phyloP scores from a whole-genome alignment of 495 filamentous ascomycete species.

The Oidiodendron maius region DNA sequence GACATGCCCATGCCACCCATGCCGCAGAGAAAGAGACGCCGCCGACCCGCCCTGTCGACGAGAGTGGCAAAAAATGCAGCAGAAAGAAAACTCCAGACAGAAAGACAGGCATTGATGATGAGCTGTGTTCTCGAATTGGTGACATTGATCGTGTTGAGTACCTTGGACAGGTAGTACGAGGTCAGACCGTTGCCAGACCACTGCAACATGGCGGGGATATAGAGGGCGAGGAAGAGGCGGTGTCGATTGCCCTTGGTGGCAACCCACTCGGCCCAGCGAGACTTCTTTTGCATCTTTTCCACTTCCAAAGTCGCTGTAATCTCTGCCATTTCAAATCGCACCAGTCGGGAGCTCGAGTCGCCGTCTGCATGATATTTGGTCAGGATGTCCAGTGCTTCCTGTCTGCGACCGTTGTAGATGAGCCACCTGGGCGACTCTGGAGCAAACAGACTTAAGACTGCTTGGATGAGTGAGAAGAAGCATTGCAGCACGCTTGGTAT shows the following conservation, averaged over 20 bases:
- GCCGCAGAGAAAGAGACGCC: neutral
- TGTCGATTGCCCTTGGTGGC: neutral
- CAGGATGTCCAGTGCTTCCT: neutral
- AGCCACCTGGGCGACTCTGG: neutral
- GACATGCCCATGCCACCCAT: neutral
- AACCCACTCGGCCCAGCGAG: neutral
- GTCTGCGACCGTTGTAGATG: neutral
- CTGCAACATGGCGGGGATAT: neutral
- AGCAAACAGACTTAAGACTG: neutral
- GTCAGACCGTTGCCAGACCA: neutral
- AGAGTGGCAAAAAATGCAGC: neutral
- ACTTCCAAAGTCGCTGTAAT: neutral
- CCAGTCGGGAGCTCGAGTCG: neutral
- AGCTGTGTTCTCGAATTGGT: neutral
- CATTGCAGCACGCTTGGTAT: neutral
- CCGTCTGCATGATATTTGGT: neutral
- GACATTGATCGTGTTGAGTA: neutral
- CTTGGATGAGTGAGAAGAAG: neutral
- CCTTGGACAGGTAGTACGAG: neutral
- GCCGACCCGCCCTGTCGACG: neutral
- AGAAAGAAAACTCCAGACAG: neutral
- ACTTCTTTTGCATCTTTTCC: neutral
- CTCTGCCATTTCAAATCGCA: neutral
- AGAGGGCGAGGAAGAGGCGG: neutral
- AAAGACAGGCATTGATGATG: neutral